Base-by-base conservation (phyloP, 192 early-diverging fungal species). In the Coemansia reversa region DNA sequence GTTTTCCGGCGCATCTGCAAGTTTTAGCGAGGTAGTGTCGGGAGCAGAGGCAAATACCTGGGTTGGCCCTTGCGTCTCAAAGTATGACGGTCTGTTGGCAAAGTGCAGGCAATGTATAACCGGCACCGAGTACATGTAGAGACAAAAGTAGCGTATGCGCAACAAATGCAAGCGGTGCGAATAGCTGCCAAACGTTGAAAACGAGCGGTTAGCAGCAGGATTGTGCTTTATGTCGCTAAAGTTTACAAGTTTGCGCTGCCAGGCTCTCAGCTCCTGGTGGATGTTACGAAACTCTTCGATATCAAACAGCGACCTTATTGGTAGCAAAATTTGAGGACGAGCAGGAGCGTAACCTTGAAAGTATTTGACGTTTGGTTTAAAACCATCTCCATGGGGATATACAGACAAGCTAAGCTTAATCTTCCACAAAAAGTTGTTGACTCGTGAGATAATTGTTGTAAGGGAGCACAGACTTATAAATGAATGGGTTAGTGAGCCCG, bases 1-100 rank as follows among this genome's bases (percentile, higher is more conserved):
- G 59, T 73, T 58, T 25, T 79, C 76, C 1, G 51, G 23, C 33
- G 45, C 54, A 1, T 63, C 58, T 16, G 66, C 33, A 20, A 45
- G 27, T 8, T 28, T 19, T 1, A 29, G 60, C 30, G 27, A 45
- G 18, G 24, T 45, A 2, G 47, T 47, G 7, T 55, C 57, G 42
- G 63, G 35, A 7, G 20, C 18, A 9, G 50, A 32, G 3, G 35
- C 51, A 64, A 64, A 64, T 25, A 64, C 51, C 53, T 64, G 27
- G 27, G 47, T 55, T 18, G 35, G 22, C 1, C 33, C 12, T 23
- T 55, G 53, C n/a, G 47, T 47, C 6, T 30, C 51, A 52, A 72
- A 78, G 29, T 58, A 78, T 23, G 75, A 78, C 8, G 69, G 75
- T 12, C 75, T 65, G 60, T 78, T 78, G 42, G 66, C 49, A 35